phyloP scores from a whole-genome alignment of 1,284 basidiomycete species.

The Sanguinoderma infundibulare region DNA sequence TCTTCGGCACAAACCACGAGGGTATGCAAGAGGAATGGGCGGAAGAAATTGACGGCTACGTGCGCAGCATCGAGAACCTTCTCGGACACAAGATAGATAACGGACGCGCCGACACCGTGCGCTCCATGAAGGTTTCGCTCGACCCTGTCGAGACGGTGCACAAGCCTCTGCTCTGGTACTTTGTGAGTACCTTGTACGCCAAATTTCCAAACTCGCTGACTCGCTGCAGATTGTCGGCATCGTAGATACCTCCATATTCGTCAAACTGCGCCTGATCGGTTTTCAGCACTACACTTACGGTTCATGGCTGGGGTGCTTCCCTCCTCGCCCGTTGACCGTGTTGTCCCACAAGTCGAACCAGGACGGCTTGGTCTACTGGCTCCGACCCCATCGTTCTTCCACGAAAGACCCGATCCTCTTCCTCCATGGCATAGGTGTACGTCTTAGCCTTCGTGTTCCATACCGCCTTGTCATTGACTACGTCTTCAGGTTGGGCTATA shows the following conservation, averaged over 20 bases:
- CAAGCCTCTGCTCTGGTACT: conserved; percentile 66
- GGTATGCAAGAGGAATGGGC: conserved; percentile 44
- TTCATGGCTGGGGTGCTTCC: conserved; percentile 49
- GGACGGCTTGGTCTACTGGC: conserved; percentile 61
- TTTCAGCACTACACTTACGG: conserved; percentile 57
- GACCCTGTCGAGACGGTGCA: conserved; percentile 59
- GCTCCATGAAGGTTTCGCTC: conserved; percentile 55
- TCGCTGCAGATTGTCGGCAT: conserved; percentile 51
- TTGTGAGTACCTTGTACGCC: conserved; percentile 43
- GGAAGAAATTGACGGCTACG: conserved; percentile 52
- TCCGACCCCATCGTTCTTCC: conserved; percentile 54
- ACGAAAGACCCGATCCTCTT: conserved; percentile 60
- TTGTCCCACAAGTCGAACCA: conserved; percentile 47
- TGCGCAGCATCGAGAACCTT: conserved; percentile 41
- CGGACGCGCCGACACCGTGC: conserved; percentile 41
- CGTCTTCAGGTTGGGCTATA: conserved; percentile 58
- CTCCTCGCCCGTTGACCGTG: conserved; percentile 51
- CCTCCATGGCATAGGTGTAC: conserved; percentile 68
- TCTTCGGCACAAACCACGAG: conserved; percentile 48
- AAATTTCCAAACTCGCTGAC: not conserved
- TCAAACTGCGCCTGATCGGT: conserved; percentile 44
- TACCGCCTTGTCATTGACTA: not conserved
- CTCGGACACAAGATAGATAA: conserved; percentile 44
- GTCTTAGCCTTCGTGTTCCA: conserved; percentile 24
- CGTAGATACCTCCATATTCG: conserved; percentile 51